phyloP scores from a whole-genome alignment of 2,329 filamentous ascomycete species.

The Verticillium nonalfalfae region DNA sequence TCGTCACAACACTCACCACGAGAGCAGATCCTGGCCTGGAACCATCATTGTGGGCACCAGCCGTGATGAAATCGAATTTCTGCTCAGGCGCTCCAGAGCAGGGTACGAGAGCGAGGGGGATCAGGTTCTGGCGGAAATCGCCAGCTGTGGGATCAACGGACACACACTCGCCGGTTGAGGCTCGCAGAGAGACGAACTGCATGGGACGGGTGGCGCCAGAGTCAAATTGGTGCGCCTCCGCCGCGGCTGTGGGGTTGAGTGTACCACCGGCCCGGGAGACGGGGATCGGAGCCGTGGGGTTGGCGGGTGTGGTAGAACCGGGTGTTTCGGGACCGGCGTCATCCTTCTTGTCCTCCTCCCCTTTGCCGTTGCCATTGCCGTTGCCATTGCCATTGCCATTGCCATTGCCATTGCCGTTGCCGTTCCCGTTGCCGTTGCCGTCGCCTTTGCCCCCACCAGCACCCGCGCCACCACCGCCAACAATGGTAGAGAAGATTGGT shows the following conservation, averaged over 20 bases:
- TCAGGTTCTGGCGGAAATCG: constrained; percentile 48
- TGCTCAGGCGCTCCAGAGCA: constrained; percentile 39
- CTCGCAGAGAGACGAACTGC: constrained; percentile 35
- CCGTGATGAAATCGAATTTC: constrained; percentile 44
- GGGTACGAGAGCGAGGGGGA: constrained; percentile 37
- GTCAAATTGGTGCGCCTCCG: constrained; percentile 40
- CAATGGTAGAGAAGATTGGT: neutral
- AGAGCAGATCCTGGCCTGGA: constrained; percentile 28
- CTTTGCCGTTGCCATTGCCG: neutral
- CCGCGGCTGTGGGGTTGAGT: constrained; percentile 41
- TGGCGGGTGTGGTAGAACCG: constrained; percentile 18
- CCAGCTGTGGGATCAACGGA: constrained; percentile 44
- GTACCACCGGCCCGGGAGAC: constrained; percentile 44
- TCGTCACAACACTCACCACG: constrained; percentile 41
- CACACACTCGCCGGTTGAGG: constrained; percentile 43
- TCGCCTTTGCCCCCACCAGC: neutral
- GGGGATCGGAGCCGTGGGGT: constrained; percentile 35
- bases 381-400: constrained; percentile 3
- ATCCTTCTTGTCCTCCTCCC: neutral
- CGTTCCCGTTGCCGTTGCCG: neutral
- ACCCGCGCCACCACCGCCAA: neutral
- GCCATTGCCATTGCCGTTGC: neutral
- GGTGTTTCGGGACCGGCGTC: neutral
- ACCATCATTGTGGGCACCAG: constrained; percentile 41
- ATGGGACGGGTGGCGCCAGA: constrained; percentile 38